phyloP scores from a whole-genome alignment of 345 rosid species.

The Sisymbrium altissimum region DNA sequence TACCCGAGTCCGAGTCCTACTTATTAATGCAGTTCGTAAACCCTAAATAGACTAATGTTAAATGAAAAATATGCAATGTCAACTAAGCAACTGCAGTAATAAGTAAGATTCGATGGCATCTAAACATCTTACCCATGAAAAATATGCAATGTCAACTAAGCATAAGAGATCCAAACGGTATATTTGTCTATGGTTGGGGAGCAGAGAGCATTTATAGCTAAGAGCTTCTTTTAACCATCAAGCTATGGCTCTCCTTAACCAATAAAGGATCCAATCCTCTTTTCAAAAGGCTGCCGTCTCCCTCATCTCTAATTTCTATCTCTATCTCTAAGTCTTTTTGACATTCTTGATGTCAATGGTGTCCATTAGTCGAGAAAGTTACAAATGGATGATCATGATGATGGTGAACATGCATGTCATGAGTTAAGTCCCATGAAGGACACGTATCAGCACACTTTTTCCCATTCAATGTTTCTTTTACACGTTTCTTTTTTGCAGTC shows the following conservation, averaged over 20 bases:
- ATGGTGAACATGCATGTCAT: slow-evolving; percentile 15
- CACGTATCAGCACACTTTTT: slow-evolving; percentile 17
- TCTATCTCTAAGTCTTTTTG: slow-evolving; percentile 19
- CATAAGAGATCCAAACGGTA: slow-evolving; percentile 24
- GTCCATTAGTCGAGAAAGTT: slow-evolving; percentile 18
- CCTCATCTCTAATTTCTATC: background rate
- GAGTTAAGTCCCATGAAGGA: slow-evolving; percentile 22
- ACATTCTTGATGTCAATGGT: slow-evolving; percentile 28
- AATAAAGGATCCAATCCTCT: slow-evolving; percentile 26
- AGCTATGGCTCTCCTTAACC: slow-evolving; percentile 25
- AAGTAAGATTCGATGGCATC: background rate
- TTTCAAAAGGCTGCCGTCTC: slow-evolving; percentile 21
- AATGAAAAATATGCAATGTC: background rate
- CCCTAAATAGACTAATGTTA: background rate
- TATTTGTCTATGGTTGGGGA: slow-evolving; percentile 17
- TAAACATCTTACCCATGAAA: background rate
- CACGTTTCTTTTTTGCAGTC: slow-evolving; percentile 17
- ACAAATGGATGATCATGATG: slow-evolving; percentile 13
- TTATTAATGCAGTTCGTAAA: background rate
- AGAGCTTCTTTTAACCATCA: slow-evolving; percentile 10
- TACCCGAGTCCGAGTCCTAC: background rate
- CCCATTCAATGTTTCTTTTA: slow-evolving; percentile 1
- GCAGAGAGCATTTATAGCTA: slow-evolving; percentile 15
- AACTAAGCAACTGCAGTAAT: no score
- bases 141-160: slow-evolving; percentile 9